Conservation (phyloP, 805 yeast genomes). For the Zygotorulaspora chibaensis region DNA sequence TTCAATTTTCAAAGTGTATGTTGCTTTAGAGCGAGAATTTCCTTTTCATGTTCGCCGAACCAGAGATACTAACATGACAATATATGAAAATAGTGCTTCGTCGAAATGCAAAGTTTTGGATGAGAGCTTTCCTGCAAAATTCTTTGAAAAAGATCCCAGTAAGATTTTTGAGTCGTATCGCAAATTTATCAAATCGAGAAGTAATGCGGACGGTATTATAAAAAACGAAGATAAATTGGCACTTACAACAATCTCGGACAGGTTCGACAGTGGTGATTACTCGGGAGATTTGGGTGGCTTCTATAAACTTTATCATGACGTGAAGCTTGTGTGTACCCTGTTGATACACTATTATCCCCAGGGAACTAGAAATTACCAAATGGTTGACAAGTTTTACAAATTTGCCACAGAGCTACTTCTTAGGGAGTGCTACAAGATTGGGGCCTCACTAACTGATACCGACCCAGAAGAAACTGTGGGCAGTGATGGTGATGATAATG, state of each 20-base stretch:
- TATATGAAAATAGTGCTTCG: slow-evolving; percentile 21
- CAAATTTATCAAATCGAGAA: slow-evolving; percentile 33
- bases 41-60: not conserved
- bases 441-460: slow-evolving; percentile 27
- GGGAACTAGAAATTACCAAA: slow-evolving; percentile 46
- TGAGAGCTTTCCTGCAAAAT: slow-evolving; percentile 43
- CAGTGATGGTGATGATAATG: slow-evolving; percentile 29
- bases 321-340: slow-evolving; percentile 52
- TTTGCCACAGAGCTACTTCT: slow-evolving; percentile 58
- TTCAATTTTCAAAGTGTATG: slow-evolving; percentile 24
- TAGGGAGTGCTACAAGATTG: slow-evolving; percentile 52
- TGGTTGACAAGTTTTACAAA: slow-evolving; percentile 59
- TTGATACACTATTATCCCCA: slow-evolving; percentile 45
- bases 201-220: slow-evolving; percentile 19
- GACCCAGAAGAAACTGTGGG: slow-evolving; percentile 10
- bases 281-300: slow-evolving; percentile 36
- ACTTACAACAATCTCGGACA: slow-evolving; percentile 42
- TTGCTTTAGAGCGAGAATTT: not conserved
- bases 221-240: slow-evolving; percentile 24
- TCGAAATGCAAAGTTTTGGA: slow-evolving; percentile 31
- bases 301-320: slow-evolving; percentile 62
- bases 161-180: slow-evolving; percentile 43
- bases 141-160: slow-evolving; percentile 44
- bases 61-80: slow-evolving; percentile 13
- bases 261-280: slow-evolving; percentile 41